Evolutionary conservation across 2,329 filamentous ascomycete genomes (phyloP).

Genomic region (Exophiala bonariae): DNA sequence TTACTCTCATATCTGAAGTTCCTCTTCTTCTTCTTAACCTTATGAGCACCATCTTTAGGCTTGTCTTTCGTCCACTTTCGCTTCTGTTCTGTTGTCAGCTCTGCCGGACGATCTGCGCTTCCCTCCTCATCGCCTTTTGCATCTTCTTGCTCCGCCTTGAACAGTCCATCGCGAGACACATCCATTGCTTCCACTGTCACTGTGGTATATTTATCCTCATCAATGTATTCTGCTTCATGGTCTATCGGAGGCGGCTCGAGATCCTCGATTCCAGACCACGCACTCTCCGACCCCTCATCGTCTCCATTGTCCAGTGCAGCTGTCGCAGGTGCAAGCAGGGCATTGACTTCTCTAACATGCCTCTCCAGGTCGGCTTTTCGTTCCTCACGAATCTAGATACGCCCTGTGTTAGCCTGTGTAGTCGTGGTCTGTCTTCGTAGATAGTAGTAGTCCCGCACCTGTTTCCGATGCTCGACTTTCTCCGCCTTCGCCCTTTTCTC

Average conservation of each 20-base stretch:
- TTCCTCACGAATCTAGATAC: slow-evolving; percentile 78
- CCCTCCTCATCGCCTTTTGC: slow-evolving; percentile 28
- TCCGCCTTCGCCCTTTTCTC: slow-evolving; percentile 76
- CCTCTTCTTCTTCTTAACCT: slow-evolving; percentile 78
- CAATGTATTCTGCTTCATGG: slow-evolving; percentile 89
- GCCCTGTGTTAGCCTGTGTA: too few relatives aligned
- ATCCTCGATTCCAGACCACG: slow-evolving; percentile 68
- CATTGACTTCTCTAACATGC: slow-evolving; percentile 76
- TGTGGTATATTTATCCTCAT: slow-evolving; percentile 93
- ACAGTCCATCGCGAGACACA: slow-evolving; percentile 71
- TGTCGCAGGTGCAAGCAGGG: slow-evolving; percentile 62
- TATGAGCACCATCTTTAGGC: slow-evolving; percentile 39
- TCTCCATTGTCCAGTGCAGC: slow-evolving; percentile 37
- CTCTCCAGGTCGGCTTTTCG: slow-evolving; percentile 78
- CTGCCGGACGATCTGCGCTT: slow-evolving; percentile 30
- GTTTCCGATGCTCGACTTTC: slow-evolving; percentile 69
- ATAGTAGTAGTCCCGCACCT: slow-evolving; percentile 57
- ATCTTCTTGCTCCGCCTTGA: slow-evolving; percentile 46
- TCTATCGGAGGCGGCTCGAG: slow-evolving; percentile 55
- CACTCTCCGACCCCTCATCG: slow-evolving; percentile 43
- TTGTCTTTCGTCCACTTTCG: slow-evolving; percentile 50
- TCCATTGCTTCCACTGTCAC: slow-evolving; percentile 91
- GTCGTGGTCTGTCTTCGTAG: too few relatives aligned
- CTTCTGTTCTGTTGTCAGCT: slow-evolving; percentile 35
- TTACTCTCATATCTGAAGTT: slow-evolving; percentile 94